Base-by-base conservation (phyloP, 805 yeast genomes). In the Ogataea methanolica region DNA sequence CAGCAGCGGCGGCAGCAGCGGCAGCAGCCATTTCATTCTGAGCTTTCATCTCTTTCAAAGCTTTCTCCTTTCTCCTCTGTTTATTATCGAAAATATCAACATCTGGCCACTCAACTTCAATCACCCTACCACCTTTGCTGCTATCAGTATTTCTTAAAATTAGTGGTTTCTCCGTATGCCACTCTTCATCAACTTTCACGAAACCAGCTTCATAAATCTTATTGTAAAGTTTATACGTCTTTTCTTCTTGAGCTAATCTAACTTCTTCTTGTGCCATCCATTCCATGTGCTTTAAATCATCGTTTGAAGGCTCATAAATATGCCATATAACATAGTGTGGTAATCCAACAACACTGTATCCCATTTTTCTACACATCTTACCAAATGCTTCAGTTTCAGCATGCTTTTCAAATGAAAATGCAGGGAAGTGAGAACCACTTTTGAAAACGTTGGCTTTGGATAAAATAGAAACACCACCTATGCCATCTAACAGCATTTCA, bases 301-400 rank as follows among this genome's bases (percentile, higher is more conserved):
- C 97, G 23, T 84, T 80, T 17, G 96, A 85, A 23, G 98, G 98
- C 72, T 92, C 98, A 68, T 92, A 92, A 54, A 88, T 84, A 66
- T 90, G 97, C 98, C 98, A 92, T 46, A 92, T 85, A 33, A 89
- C 95, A 65, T 92, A 92, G 69, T 92, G 97, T 12, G 97, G 96
- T 57, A 92, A 74, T 0, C 98, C 98, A 51, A 84, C 76, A 22
- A 92, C 97, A 22, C 83, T 74, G 64, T 78, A 88, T 5, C 92
- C 91, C 96, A 92, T 88, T 52, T 84, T 73, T 56, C 88, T 83
- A 57, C 88, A 80, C 74, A 92, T 75, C 62, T 88, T 90, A 40
- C 96, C 99, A 67, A 94, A 92, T 0, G 96, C 98, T 68, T 94
- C 98, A 2, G 98, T 92, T 65, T 92, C 99, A 4, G 98, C 99